Conservation (phyloP, 2,329 filamentous ascomycete species). For the Colletotrichum liriopes region DNA sequence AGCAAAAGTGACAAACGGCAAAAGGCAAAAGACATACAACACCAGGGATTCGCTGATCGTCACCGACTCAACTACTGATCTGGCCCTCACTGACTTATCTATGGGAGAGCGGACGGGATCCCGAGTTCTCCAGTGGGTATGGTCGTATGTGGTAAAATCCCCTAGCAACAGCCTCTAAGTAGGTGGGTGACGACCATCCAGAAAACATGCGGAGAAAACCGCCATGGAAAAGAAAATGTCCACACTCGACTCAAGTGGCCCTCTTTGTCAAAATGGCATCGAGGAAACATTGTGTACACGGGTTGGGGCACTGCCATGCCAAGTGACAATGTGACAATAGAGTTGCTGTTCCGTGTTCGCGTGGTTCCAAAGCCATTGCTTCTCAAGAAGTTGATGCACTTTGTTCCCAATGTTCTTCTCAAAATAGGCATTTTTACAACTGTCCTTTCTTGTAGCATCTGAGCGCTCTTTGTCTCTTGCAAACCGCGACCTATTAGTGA, state of each 20-base stretch:
- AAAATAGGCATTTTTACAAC: neutral
- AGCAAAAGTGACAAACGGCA: too few relatives aligned
- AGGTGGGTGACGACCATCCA: too few relatives aligned
- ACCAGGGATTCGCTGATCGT: too few relatives aligned
- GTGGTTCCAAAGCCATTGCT: neutral
- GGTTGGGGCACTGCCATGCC: neutral
- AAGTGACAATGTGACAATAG: conserved; percentile 1
- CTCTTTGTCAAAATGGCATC: neutral
- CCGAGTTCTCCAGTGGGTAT: too few relatives aligned
- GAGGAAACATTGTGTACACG: neutral
- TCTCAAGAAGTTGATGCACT: neutral
- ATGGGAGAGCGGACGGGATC: too few relatives aligned
- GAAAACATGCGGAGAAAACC: neutral
- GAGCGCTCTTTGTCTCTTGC: neutral
- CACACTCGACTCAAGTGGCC: neutral
- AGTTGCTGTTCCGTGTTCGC: neutral
- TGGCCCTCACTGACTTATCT: too few relatives aligned
- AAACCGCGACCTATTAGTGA: neutral
- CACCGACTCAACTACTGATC: too few relatives aligned
- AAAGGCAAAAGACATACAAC: too few relatives aligned
- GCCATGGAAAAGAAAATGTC: neutral
- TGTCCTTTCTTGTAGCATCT: neutral
- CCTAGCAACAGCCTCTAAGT: too few relatives aligned
- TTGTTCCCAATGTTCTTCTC: neutral
- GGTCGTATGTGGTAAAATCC: too few relatives aligned